Evolutionary conservation across 2,329 filamentous ascomycete genomes (phyloP).

Genomic region (Celoporthe dispersa): DNA sequence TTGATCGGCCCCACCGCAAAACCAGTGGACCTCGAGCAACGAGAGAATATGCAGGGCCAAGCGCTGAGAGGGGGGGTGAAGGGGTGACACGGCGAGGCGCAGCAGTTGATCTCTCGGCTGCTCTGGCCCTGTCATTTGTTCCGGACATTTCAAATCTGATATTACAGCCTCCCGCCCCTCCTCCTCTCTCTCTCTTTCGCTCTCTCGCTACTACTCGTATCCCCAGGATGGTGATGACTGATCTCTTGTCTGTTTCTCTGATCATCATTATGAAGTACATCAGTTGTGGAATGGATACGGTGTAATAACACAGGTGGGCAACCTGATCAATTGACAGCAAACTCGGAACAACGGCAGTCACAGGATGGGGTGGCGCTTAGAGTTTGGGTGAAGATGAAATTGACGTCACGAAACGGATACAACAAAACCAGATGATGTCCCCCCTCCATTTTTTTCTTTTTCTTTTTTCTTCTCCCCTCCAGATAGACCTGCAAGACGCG

Average conservation of each 20-base stretch:
- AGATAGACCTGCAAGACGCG: neutral
- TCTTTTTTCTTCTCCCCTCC: no score
- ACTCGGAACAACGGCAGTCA: neutral
- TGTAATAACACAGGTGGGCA: neutral
- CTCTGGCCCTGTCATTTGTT: constrained; percentile 6
- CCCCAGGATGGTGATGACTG: neutral
- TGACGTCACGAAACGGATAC: neutral
- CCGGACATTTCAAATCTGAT: neutral
- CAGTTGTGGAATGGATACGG: neutral
- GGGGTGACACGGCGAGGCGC: constrained; percentile 8
- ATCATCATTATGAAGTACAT: neutral
- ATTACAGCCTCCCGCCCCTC: neutral
- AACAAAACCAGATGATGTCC: neutral
- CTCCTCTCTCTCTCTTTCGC: neutral
- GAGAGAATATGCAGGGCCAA: constrained; percentile 12
- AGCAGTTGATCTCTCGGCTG: neutral
- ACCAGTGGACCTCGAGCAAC: constrained; percentile 5
- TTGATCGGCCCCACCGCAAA: constrained; percentile 10
- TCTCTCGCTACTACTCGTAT: neutral
- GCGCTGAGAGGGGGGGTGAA: neutral
- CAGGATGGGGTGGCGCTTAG: neutral
- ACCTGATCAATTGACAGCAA: neutral
- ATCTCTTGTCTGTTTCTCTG: neutral
- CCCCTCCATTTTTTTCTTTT: neutral
- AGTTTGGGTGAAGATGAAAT: neutral